Conservation (phyloP, 1,284 basidiomycete genomes). For the Malassezia yamatoensis region DNA sequence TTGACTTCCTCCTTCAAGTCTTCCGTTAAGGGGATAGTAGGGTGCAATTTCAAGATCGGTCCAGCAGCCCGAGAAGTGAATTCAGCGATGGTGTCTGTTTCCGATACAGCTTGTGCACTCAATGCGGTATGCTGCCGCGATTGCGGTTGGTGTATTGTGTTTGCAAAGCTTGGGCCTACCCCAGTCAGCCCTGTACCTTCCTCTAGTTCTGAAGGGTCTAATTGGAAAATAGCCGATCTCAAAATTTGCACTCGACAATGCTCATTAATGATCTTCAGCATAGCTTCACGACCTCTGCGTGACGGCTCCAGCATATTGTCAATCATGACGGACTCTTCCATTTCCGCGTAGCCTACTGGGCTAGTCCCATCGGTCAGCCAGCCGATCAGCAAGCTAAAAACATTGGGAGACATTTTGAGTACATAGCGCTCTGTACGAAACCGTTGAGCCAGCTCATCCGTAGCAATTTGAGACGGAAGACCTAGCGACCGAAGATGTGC, state of each 20-base stretch:
- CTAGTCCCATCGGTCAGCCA: slow-evolving; percentile 92
- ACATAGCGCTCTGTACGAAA: slow-evolving; percentile 85
- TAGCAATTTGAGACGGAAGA: slow-evolving; percentile 67
- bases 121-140: slow-evolving; percentile 21
- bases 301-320: slow-evolving; percentile 51
- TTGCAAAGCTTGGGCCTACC: slow-evolving; percentile 30
- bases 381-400: slow-evolving; percentile 80
- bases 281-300: slow-evolving; percentile 57
- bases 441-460: slow-evolving; percentile 69
- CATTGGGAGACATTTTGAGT: slow-evolving; percentile 78
- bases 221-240: slow-evolving; percentile 32
- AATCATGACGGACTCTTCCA: slow-evolving; percentile 63
- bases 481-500: slow-evolving; percentile 73
- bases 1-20: slow-evolving; percentile 38
- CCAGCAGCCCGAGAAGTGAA: slow-evolving; percentile 41
- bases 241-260: slow-evolving; percentile 69
- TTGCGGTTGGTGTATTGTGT: not conserved
- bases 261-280: slow-evolving; percentile 88
- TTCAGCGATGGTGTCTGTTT: slow-evolving; percentile 37
- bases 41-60: slow-evolving; percentile 42
- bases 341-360: slow-evolving; percentile 65
- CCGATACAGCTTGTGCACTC: slow-evolving; percentile 27
- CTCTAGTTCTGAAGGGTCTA: slow-evolving; percentile 35
- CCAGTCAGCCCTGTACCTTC: slow-evolving; percentile 46
- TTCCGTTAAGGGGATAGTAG: slow-evolving; percentile 36